Conservation (phyloP, 495 filamentous ascomycete genomes). For the Penicillium pancosmium region DNA sequence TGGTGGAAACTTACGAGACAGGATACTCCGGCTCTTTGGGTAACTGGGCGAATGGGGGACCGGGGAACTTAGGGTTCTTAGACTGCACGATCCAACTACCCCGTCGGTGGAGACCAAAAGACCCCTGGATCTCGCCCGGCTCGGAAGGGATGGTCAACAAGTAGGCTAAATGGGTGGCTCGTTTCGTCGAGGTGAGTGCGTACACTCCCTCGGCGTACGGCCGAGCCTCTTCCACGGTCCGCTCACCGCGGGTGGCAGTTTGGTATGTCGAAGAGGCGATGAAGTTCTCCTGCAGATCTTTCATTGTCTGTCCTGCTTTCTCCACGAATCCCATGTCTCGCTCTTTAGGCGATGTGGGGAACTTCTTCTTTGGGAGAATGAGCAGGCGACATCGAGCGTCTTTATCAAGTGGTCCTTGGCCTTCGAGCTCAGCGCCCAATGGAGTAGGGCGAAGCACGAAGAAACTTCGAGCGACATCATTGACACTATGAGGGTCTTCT, state of each 20-base stretch:
- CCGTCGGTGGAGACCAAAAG: conserved; percentile 70
- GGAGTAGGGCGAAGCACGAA: conserved; percentile 80
- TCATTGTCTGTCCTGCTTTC: conserved; percentile 66
- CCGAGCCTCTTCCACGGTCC: conserved; percentile 69
- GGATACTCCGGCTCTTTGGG: conserved; percentile 72
- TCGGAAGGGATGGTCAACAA: conserved; percentile 76
- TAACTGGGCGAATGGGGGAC: conserved; percentile 64
- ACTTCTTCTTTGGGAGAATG: conserved; percentile 83
- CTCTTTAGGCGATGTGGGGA: conserved; percentile 72
- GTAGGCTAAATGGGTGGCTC: conserved; percentile 78
- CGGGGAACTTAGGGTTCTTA: conserved; percentile 75
- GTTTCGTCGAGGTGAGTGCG: conserved; percentile 71
- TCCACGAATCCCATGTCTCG: conserved; percentile 86
- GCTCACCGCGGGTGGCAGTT: conserved; percentile 74
- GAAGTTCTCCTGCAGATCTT: conserved; percentile 73
- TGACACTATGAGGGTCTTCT: conserved; percentile 67
- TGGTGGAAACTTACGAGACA: conserved; percentile 58
- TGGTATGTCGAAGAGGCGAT: conserved; percentile 67
- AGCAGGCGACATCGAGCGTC: conserved; percentile 69
- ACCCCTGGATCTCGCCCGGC: conserved; percentile 71
- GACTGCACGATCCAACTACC: conserved; percentile 80
- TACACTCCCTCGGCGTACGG: conserved; percentile 88
- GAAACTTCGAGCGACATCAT: conserved; percentile 79
- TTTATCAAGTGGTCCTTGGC: conserved; percentile 60
- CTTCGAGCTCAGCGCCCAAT: conserved; percentile 65